Conservation (phyloP, 2,329 filamentous ascomycete genomes). For the Fusarium pseudoanthophilum region DNA sequence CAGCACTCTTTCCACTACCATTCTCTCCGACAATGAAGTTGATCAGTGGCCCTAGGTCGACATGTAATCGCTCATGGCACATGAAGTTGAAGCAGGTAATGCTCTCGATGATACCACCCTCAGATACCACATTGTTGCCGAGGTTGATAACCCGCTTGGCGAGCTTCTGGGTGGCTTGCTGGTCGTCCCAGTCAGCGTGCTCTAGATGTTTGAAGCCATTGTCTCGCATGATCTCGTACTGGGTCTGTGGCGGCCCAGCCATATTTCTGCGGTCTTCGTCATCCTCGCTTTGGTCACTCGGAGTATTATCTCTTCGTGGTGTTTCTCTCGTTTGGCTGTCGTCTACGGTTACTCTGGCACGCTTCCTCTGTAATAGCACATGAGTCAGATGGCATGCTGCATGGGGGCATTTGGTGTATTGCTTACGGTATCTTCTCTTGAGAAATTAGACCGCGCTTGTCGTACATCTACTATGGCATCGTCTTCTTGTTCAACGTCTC, state of each 20-base stretch:
- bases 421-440: constrained; percentile 54
- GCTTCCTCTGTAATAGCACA: constrained; percentile 45
- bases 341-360: constrained; percentile 48
- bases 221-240: constrained; percentile 72
- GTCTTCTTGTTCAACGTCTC: constrained; percentile 49
- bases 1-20: constrained; percentile 96
- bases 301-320: constrained; percentile 35
- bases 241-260: constrained; percentile 61
- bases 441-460: constrained; percentile 55
- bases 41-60: constrained; percentile 90
- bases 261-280: constrained; percentile 38
- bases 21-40: constrained; percentile 99
- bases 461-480: constrained; percentile 51
- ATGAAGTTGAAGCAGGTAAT: constrained; percentile 94
- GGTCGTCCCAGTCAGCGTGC: constrained; percentile 68
- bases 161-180: constrained; percentile 72
- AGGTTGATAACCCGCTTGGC: constrained; percentile 59
- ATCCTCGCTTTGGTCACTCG: constrained; percentile 47
- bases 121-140: constrained; percentile 78
- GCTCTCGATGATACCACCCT: constrained; percentile 87
- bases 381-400: neutral
- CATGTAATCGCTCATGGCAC: constrained; percentile 86
- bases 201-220: constrained; percentile 67
- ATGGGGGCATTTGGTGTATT: neutral
- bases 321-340: constrained; percentile 26